Conservation (phyloP, 768 basidiomycete genomes). For the Suillus paluster region DNA sequence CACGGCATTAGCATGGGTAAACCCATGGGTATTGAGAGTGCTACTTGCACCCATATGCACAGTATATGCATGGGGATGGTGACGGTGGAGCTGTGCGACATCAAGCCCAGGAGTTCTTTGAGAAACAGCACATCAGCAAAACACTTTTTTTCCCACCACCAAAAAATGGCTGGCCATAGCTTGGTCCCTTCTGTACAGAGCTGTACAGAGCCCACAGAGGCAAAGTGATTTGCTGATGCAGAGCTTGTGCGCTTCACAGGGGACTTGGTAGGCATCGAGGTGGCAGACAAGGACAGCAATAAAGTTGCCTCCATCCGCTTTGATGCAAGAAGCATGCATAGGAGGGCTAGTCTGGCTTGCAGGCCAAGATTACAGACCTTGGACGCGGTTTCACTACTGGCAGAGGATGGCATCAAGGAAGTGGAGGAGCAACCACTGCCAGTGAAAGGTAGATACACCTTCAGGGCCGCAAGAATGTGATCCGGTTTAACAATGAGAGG, state of each 20-base stretch:
- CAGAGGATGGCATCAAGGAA: constrained; percentile 26
- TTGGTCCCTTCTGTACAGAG: no score
- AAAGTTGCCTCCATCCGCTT: constrained; percentile 65
- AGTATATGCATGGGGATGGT: no score
- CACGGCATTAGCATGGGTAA: no score
- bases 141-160: no score
- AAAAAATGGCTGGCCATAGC: no score
- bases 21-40: no score
- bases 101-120: no score
- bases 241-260: constrained; percentile 60
- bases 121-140: no score
- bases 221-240: no score
- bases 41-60: no score
- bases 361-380: constrained; percentile 74
- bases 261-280: constrained; percentile 39
- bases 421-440: constrained; percentile 20
- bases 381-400: constrained; percentile 62
- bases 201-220: constrained; percentile 47
- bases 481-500: constrained; percentile 59
- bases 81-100: no score
- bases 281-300: constrained; percentile 45
- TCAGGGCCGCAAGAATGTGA: constrained; percentile 76
- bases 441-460: constrained; percentile 61
- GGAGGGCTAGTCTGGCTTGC: constrained; percentile 72
- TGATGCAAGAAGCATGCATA: constrained; percentile 65